Conservation (phyloP, 768 basidiomycete species). For the Mycena capillaripes region DNA sequence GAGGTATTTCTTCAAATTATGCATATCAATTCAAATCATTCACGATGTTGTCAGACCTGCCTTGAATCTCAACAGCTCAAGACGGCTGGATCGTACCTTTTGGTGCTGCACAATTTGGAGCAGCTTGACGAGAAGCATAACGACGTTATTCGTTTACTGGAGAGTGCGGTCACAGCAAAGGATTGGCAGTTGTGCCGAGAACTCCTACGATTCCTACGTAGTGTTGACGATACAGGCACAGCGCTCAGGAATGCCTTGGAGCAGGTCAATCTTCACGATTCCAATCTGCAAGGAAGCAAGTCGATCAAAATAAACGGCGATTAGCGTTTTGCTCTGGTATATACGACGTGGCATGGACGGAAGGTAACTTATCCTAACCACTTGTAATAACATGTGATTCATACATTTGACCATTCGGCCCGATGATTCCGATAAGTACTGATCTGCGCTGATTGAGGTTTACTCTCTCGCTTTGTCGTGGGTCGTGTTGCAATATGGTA, state of each 20-base stretch:
- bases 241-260: constrained; percentile 75
- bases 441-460: background rate
- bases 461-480: too few species aligned
- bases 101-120: constrained; percentile 95
- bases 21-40: background rate
- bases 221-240: constrained; percentile 88
- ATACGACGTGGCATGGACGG: background rate
- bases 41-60: constrained; percentile 69
- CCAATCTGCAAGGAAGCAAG: background rate
- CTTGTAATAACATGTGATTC: too few species aligned
- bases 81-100: constrained; percentile 92
- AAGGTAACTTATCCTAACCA: too few species aligned
- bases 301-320: constrained; percentile 24
- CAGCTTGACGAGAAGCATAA: constrained; percentile 84
- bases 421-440: constrained; percentile 1
- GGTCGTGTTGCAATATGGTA: too few species aligned
- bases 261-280: constrained; percentile 53
- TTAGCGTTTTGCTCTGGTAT: constrained; percentile 2
- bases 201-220: constrained; percentile 91
- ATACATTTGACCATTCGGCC: background rate
- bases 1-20: constrained; percentile 66
- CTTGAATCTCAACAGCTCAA: constrained; percentile 79
- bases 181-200: constrained; percentile 96
- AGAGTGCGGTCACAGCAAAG: constrained; percentile 78
- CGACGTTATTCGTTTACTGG: constrained; percentile 87